Conservation (phyloP, 805 yeast species). For the Ogataea ramenticola region DNA sequence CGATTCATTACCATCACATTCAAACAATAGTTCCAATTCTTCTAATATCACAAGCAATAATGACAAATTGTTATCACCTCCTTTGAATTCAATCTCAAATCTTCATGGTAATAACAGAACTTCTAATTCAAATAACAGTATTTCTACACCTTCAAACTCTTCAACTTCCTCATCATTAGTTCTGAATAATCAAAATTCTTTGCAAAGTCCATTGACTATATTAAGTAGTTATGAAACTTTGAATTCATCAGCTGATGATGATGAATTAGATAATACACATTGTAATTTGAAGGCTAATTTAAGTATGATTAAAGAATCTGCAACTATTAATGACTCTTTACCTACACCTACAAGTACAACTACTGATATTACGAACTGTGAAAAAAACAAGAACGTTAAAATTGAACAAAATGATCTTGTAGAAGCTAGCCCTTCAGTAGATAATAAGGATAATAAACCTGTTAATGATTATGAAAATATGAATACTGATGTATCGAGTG, state of each 20-base stretch:
- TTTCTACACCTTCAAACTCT: constrained; percentile 1
- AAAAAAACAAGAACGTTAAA: background rate
- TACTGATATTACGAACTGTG: too few relatives aligned
- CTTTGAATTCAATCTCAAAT: background rate
- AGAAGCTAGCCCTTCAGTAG: too few relatives aligned
- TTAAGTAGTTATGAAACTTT: constrained; percentile 1
- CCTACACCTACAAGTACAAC: background rate
- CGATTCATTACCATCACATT: background rate
- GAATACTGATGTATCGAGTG: too few relatives aligned
- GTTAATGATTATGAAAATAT: too few relatives aligned
- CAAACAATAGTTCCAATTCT: background rate
- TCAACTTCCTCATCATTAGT: constrained; percentile 8
- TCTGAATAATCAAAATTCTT: constrained; percentile 1
- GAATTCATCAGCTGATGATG: constrained; percentile 3
- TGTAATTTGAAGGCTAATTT: background rate
- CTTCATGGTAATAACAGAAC: background rate
- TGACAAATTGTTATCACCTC: background rate
- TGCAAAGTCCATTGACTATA: constrained; percentile 1
- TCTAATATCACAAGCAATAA: background rate
- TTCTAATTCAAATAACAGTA: background rate
- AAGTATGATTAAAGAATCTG: background rate
- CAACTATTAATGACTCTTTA: background rate
- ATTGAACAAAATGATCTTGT: too few relatives aligned
- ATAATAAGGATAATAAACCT: too few relatives aligned
- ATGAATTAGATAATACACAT: background rate